Percentiles rank a stretch among this genome's conserved stretches.
Evolutionary conservation across 2,329 filamentous ascomycete genomes (phyloP).

Genomic region (Alternaria metachromatica): DNA sequence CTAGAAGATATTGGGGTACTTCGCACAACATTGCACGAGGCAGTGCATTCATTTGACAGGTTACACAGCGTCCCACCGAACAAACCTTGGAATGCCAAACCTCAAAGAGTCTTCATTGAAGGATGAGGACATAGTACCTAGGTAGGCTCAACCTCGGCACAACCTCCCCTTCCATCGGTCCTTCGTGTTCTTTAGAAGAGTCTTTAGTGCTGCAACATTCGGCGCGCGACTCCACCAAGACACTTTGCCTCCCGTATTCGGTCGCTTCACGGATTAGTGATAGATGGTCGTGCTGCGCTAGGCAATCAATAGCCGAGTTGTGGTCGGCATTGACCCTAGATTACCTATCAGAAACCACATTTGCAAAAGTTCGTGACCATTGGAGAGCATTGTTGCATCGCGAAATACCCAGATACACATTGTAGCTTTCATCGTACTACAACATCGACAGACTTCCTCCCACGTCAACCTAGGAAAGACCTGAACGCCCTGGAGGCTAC

Average conservation of each 20-base stretch:
- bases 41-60: neutral
- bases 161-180: neutral
- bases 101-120: neutral
- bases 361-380: neutral
- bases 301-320: neutral
- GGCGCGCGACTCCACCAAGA: neutral
- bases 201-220: neutral
- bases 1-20: neutral
- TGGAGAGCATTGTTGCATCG: neutral
- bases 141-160: neutral
- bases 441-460: neutral
- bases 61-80: neutral
- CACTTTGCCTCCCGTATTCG: neutral
- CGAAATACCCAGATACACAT: neutral
- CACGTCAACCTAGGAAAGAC: neutral
- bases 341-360: neutral
- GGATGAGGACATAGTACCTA: neutral
- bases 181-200: neutral
- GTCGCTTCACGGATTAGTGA: neutral
- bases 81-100: fast-evolving
- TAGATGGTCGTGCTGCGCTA: neutral
- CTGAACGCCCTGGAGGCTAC: neutral
- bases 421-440: neutral
- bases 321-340: neutral
- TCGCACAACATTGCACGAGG: neutral